These are phyloP conservation scores for Sugiyamaella grinbergsii DNA, from an alignment of 1,139 yeast species.

Conservation along the genomic window DNA sequence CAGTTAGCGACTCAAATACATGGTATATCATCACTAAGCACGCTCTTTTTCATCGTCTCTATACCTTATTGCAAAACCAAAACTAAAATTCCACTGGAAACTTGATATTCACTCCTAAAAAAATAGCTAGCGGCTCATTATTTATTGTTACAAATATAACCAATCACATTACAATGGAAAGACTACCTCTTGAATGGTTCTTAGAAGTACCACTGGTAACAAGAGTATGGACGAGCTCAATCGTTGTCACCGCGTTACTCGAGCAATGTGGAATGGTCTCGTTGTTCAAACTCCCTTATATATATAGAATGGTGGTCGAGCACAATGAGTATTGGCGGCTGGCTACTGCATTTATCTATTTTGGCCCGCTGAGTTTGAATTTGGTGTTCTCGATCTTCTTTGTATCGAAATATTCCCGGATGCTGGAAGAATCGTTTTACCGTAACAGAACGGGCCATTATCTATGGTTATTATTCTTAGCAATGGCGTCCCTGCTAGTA, in stretches of 20 bases:
- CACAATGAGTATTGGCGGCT: slow-evolving; percentile 48
- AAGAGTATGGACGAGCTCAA: slow-evolving; percentile 38
- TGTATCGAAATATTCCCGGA: slow-evolving; percentile 45
- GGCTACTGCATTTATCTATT: slow-evolving; percentile 48
- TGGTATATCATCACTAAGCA: not conserved
- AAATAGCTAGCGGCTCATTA: not conserved
- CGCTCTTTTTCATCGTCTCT: too few species aligned
- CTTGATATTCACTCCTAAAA: too few species aligned
- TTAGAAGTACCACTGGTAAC: slow-evolving; percentile 40
- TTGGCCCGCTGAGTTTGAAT: slow-evolving; percentile 47
- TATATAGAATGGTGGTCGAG: slow-evolving; percentile 29
- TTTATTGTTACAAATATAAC: too few species aligned
- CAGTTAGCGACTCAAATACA: too few species aligned
- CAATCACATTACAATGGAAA: slow-evolving; percentile 31
- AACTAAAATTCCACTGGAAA: too few species aligned
- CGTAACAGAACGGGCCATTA: slow-evolving; percentile 44
- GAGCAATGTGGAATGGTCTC: slow-evolving; percentile 41
- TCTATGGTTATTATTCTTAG: slow-evolving; percentile 44
- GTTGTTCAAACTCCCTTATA: slow-evolving; percentile 33
- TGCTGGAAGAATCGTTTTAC: slow-evolving; percentile 47
- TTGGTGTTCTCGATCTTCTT: slow-evolving; percentile 44
- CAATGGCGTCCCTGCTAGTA: slow-evolving; percentile 37
- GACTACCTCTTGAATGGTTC: slow-evolving; percentile 39
- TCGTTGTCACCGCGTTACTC: slow-evolving; percentile 39
- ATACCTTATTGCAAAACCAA: too few species aligned